These are phyloP conservation scores for Aphanocladium album DNA, from an alignment of 2,329 filamentous ascomycete genomes.

Conservation along the genomic window DNA sequence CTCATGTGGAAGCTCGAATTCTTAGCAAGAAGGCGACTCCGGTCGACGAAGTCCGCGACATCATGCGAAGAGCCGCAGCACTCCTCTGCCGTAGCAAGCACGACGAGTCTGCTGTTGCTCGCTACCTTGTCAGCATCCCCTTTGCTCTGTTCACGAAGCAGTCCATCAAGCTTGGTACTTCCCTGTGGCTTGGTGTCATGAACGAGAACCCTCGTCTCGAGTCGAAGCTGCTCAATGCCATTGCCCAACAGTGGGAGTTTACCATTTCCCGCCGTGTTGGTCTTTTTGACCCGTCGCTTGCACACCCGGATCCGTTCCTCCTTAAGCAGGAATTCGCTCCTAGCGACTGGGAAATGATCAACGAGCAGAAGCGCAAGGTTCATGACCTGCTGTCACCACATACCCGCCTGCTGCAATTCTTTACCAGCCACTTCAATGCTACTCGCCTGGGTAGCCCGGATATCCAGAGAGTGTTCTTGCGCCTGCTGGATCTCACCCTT, in stretches of 20 bases:
- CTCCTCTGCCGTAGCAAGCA: slow-evolving; percentile 73
- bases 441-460: slow-evolving; percentile 80
- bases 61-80: slow-evolving; percentile 77
- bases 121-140: slow-evolving; percentile 86
- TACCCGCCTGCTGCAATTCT: slow-evolving; percentile 77
- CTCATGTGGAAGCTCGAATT: slow-evolving; percentile 67
- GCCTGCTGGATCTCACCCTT: slow-evolving; percentile 74
- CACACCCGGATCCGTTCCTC: slow-evolving; percentile 83
- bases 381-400: slow-evolving; percentile 85
- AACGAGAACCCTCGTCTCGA: slow-evolving; percentile 92
- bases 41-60: slow-evolving; percentile 71
- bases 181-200: slow-evolving; percentile 93
- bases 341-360: slow-evolving; percentile 71
- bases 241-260: slow-evolving; percentile 85
- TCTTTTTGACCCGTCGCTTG: slow-evolving; percentile 70
- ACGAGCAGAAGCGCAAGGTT: slow-evolving; percentile 70
- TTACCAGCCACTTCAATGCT: slow-evolving; percentile 92
- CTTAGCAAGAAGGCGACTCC: slow-evolving; percentile 64
- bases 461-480: slow-evolving; percentile 74
- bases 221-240: slow-evolving; percentile 76
- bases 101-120: slow-evolving; percentile 73
- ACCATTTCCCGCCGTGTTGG: slow-evolving; percentile 74
- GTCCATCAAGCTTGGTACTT: slow-evolving; percentile 91
- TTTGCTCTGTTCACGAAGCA: slow-evolving; percentile 92
- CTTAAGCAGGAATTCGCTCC: slow-evolving; percentile 89